Base-by-base conservation (phyloP, 2,329 filamentous ascomycete genomes). In the Microascus cirrosus region DNA sequence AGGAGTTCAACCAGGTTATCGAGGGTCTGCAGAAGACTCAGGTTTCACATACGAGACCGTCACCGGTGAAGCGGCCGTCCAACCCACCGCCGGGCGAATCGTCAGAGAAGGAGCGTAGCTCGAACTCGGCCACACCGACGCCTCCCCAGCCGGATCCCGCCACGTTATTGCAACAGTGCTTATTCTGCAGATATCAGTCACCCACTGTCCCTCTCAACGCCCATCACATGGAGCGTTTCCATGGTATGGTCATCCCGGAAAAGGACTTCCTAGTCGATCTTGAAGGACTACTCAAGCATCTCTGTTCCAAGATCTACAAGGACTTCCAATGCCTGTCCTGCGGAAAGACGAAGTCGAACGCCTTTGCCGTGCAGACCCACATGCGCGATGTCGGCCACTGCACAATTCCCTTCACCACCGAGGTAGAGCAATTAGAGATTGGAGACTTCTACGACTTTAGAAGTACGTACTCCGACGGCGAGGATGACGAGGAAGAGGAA, bases 381-480 rank as follows among this genome's bases (percentile, higher is more conserved):
- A 99, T 99, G 94, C 86, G 90, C 52, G 94, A 99, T 70, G 93
- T 91, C 69, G 88, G 90, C 1, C 94, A 99, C 73, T 97, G 93
- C 80, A 96, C 92, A 81, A 95, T 99, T 64, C 92, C 90, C 0
- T 99, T 93, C 70, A 85, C 86, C 56, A 87, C 85, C 0, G 90
- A 96, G 68, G 86, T 88, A 39, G 91, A 97, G 67, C 90, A 96
- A 74, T 81, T 97, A 34, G 90, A 95, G 58, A 90, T 99, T 66
- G 94, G 94, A 59, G 90, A 97, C 63, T 96, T 90, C 71, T 99
- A 99, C 72, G 94, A 99, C 69, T 99, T 99, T 79, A 83, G 89
- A 63, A 89, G 89, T 73, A 96, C 94, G 1, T 99, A 99, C 70
- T 94, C 91, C 0, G 94, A 97, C 65, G 83, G 79, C 12, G 89